A percentile compares a stretch with the other conserved stretches of the same genome.
phyloP scores from a whole-genome alignment of 2,329 filamentous ascomycete genomes.

The Aspergillus hortae region DNA sequence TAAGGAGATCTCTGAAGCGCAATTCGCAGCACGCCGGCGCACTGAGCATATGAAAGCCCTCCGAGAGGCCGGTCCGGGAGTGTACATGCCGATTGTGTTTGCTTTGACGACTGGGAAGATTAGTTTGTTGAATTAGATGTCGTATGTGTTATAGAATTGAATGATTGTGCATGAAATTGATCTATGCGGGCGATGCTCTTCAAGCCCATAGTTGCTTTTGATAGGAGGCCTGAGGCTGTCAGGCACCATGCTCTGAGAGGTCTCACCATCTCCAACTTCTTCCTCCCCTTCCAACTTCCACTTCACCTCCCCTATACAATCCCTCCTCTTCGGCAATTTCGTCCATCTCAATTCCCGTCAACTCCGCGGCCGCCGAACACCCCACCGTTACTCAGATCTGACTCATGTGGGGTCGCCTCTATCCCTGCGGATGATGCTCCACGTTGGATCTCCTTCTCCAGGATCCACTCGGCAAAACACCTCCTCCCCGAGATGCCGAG shows the following conservation, averaged over 20 bases:
- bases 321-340: neutral
- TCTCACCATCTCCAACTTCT: neutral
- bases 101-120: slow-evolving; percentile 40
- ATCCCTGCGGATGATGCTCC: slow-evolving; percentile 3
- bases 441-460: slow-evolving; percentile 1
- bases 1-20: slow-evolving; percentile 28
- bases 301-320: neutral
- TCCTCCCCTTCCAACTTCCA: neutral
- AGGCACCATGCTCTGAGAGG: neutral
- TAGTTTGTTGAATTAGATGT: slow-evolving; percentile 37
- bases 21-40: slow-evolving; percentile 33
- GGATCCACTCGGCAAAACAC: slow-evolving; percentile 21
- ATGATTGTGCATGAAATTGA: too few species aligned
- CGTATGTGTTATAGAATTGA: neutral
- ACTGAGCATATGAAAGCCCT: slow-evolving; percentile 28
- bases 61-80: slow-evolving; percentile 24
- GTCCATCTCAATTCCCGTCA: neutral
- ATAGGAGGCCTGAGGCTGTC: neutral
- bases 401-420: slow-evolving; percentile 29
- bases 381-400: slow-evolving; percentile 28
- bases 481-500: slow-evolving; percentile 22
- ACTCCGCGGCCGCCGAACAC: neutral
- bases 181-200: neutral
- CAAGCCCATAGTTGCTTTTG: neutral
- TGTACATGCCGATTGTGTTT: slow-evolving; percentile 29